Percentiles rank a stretch among this genome's conserved stretches.
Conservation (phyloP, 2,329 filamentous ascomycete genomes). For the Dactylellina leptospora region DNA sequence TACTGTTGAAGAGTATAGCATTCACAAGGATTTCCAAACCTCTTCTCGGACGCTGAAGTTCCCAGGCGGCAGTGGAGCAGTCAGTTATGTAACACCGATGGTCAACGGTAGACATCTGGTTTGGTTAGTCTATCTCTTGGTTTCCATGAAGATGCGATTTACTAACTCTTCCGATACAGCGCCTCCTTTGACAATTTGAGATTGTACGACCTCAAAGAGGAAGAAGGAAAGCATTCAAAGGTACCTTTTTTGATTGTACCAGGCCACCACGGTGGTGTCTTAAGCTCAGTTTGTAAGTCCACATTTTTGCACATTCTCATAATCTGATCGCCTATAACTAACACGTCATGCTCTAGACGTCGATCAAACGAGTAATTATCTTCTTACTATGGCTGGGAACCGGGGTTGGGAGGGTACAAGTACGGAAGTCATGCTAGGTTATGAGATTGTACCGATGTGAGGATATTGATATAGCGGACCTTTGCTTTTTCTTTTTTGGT, state of each 20-base stretch:
- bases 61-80: conserved; percentile 84
- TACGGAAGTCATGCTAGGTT: conserved; percentile 91
- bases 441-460: conserved; percentile 73
- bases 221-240: conserved; percentile 74
- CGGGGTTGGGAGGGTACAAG: conserved; percentile 91
- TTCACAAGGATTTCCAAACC: conserved; percentile 80
- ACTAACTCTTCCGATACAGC: conserved; percentile 23
- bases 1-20: conserved; percentile 90
- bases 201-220: conserved; percentile 83
- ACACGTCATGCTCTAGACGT: conserved; percentile 61
- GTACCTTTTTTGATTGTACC: conserved; percentile 97
- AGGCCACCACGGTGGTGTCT: conserved; percentile 68
- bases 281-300: conserved; percentile 56
- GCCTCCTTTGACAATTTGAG: conserved; percentile 66
- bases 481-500: neutral
- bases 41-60: conserved; percentile 85
- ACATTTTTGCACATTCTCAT: neutral
- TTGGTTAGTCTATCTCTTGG: conserved; percentile 67
- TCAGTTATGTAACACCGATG: conserved; percentile 89
- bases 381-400: conserved; percentile 91
- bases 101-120: conserved; percentile 89
- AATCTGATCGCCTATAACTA: neutral
- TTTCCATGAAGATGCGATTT: neutral
- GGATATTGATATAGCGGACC: neutral
- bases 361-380: conserved; percentile 86